Evolutionary conservation across 768 basidiomycete species (phyloP), one percentile per base, ranked within the genome.

Genomic region (Agaricus sinodeliciosus): DNA sequence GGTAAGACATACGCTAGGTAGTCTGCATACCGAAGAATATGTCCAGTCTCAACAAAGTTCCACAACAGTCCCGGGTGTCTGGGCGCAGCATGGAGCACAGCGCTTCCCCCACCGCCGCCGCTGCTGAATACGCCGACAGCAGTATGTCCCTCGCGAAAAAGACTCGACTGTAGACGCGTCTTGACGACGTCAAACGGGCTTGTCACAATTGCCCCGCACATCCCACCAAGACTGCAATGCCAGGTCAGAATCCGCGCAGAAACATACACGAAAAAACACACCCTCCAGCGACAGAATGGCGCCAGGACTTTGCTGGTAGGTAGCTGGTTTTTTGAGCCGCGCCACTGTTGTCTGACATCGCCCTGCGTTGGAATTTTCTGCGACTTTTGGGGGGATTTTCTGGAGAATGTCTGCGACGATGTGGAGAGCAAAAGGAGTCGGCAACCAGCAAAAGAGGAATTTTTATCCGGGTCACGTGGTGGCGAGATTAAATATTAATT

Each of bases 161-260:
- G 72, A 68, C 85, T 85, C 2, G 93, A 95, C 70, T 99, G 96
- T 6, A 98, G 74, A 3, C 96, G 86, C 40, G 96, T 99, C 72
- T 97, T 98, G 57, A 98, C 94, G 28, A 99, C 93, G 68, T 99
- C 96, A 61, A 99, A 95, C 0, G 96, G 95, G 41, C 92, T 93
- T 0, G 96, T 99, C 3, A 97, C 85, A 55, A 96, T 87, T 15
- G 94, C 94, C 31, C 95, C 96, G 63, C 91, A 91, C 94, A 98
- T 95, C 37, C 94, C 96, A 22, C 95, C 96, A 15, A 97, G 72
- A 18, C 95, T 97, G 18, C 27, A 36, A 56, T n/a, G 37, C 37
- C 15, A 54, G 57, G 42, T 56, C 59, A 40, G 41, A 48, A 46
- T 35, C 22, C 8, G 49, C 16, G 34, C 26, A 2, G 1, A 11